These are phyloP conservation scores for Ustulina deusta DNA, from an alignment of 2,329 filamentous ascomycete genomes.

Conservation along the genomic window DNA sequence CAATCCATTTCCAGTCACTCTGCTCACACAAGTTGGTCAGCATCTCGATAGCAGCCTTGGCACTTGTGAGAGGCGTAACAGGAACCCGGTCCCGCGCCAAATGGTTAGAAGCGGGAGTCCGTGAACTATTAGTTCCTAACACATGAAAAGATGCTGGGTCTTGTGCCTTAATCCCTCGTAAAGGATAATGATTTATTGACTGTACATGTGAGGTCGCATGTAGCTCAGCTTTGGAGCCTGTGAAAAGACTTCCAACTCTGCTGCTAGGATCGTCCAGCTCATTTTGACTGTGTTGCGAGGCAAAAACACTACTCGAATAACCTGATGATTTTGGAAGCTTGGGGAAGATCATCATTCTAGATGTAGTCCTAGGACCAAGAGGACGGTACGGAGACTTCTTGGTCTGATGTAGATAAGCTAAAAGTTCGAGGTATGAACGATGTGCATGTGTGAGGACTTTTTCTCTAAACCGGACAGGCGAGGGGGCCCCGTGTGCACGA, in stretches of 20 bases:
- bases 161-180: slow-evolving; percentile 37
- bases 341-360: slow-evolving; percentile 67
- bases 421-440: slow-evolving; percentile 76
- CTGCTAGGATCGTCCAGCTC: slow-evolving; percentile 34
- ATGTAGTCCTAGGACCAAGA: slow-evolving; percentile 54
- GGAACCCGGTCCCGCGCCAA: slow-evolving; percentile 43
- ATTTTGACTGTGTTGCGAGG: slow-evolving; percentile 39
- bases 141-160: slow-evolving; percentile 45
- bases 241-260: slow-evolving; percentile 34
- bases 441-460: slow-evolving; percentile 78
- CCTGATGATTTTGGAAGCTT: slow-evolving; percentile 59
- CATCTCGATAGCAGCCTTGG: slow-evolving; percentile 76
- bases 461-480: slow-evolving; percentile 69
- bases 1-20: slow-evolving; percentile 87
- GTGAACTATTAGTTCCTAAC: slow-evolving; percentile 43
- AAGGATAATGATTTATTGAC: slow-evolving; percentile 35
- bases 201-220: slow-evolving; percentile 36
- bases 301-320: slow-evolving; percentile 35
- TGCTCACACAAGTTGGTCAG: slow-evolving; percentile 81
- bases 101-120: slow-evolving; percentile 33
- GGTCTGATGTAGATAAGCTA: slow-evolving; percentile 72
- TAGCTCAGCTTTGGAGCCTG: slow-evolving; percentile 31
- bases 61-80: slow-evolving; percentile 64
- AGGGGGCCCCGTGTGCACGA: slow-evolving; percentile 43
- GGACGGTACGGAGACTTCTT: slow-evolving; percentile 62